Percentiles rank a stretch among this genome's conserved stretches.
phyloP scores from a whole-genome alignment of 164 flowering plant genomes.

The Aristolochia californica region DNA sequence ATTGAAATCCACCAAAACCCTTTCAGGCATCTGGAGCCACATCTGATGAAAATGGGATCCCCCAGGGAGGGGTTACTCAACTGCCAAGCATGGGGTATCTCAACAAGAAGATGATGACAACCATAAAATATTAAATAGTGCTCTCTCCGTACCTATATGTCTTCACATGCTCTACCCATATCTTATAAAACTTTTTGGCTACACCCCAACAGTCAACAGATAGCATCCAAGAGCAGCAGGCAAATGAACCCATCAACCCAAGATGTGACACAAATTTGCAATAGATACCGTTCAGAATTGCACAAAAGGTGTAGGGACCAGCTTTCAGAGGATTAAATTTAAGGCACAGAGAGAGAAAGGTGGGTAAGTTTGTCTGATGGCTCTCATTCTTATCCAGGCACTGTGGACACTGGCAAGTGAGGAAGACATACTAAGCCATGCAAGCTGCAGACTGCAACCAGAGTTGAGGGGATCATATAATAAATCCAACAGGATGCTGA shows the following conservation, averaged over 20 bases:
- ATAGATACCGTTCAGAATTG: no score
- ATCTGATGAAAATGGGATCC: no score
- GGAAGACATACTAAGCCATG: constrained; percentile 1
- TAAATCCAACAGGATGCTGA: no score
- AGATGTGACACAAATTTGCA: background rate
- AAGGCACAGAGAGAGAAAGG: no score
- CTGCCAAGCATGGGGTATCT: no score
- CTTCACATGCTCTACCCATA: constrained; percentile 5
- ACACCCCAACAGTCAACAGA: constrained; percentile 1
- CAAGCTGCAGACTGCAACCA: background rate
- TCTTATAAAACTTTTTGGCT: constrained; percentile 5
- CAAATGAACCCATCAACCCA: background rate
- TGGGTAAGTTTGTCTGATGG: no score
- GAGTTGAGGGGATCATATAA: no score
- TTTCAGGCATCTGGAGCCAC: no score
- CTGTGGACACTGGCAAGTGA: background rate
- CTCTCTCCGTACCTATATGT: background rate
- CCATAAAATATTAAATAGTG: background rate
- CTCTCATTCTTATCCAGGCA: background rate
- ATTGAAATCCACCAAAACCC: no score
- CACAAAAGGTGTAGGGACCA: no score
- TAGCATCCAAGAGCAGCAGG: background rate
- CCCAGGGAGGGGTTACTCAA: no score
- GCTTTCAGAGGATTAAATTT: no score
- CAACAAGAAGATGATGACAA: constrained; percentile 5